Conservation (phyloP, 176 grass and related monocot species). For the Aegilops sharonensis region DNA sequence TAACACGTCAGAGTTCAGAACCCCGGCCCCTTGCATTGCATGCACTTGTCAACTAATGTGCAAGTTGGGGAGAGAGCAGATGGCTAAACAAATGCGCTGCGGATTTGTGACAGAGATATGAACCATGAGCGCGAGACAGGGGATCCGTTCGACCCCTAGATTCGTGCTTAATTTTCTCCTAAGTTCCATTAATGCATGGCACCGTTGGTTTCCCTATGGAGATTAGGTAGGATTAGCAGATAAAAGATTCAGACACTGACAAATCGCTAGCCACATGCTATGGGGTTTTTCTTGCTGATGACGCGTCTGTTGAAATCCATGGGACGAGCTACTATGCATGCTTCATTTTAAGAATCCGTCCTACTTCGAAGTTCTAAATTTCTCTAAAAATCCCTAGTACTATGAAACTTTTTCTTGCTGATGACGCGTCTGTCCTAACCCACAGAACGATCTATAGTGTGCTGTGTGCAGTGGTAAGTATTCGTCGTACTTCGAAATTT, state of each 20-base stretch:
- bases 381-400: background rate
- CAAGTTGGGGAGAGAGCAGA: slow-evolving; percentile 10
- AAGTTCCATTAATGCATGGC: slow-evolving; percentile 19
- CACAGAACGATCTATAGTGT: background rate
- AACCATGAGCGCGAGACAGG: slow-evolving; percentile 26
- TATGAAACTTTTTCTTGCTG: no score
- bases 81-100: slow-evolving; percentile 8
- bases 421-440: no score
- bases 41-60: background rate
- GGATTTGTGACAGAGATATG: slow-evolving; percentile 30
- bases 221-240: background rate
- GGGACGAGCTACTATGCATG: background rate
- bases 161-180: slow-evolving; percentile 45
- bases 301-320: background rate
- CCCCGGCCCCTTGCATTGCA: no score
- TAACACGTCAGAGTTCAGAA: no score
- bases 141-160: slow-evolving; percentile 30
- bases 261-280: background rate
- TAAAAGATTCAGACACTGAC: background rate
- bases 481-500: background rate
- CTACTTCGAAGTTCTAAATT: background rate
- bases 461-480: background rate
- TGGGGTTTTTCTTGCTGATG: background rate
- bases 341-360: background rate
- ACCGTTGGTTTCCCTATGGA: slow-evolving; percentile 16